phyloP scores from a whole-genome alignment of 768 basidiomycete genomes.

The Baorangia bicolor region DNA sequence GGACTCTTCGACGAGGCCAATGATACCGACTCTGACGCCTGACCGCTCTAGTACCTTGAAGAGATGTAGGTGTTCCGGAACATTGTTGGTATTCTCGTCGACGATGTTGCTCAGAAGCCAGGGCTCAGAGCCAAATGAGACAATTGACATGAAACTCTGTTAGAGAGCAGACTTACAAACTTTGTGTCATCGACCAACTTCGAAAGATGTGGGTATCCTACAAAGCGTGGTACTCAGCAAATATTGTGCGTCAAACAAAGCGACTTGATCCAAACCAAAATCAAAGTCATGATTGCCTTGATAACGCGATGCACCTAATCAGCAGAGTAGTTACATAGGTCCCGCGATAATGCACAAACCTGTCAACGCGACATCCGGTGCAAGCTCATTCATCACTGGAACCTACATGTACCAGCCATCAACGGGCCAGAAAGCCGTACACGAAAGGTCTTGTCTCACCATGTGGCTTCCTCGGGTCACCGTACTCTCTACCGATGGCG shows the following conservation, averaged over 20 bases:
- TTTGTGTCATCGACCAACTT: constrained; percentile 69
- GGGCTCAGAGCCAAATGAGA: constrained; percentile 47
- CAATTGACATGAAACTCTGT: neutral
- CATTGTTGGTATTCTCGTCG: constrained; percentile 58
- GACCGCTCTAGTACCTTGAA: constrained; percentile 67
- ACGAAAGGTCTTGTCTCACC: constrained; percentile 42
- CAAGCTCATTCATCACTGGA: constrained; percentile 79
- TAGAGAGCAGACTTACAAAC: constrained; percentile 53
- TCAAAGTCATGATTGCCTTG: constrained; percentile 93
- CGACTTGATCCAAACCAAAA: constrained; percentile 50
- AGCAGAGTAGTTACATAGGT: neutral
- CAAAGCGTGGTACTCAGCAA: neutral
- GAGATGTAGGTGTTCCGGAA: constrained; percentile 61
- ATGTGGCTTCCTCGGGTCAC: constrained; percentile 91
- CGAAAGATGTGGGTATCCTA: constrained; percentile 63
- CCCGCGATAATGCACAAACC: constrained; percentile 46
- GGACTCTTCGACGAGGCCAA: constrained; percentile 87
- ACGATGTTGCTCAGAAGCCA: constrained; percentile 91
- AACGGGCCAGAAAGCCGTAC: neutral
- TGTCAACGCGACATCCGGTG: constrained; percentile 76
- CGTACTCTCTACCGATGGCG: constrained; percentile 82
- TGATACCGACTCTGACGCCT: constrained; percentile 72
- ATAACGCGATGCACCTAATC: neutral
- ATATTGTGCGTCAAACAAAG: neutral
- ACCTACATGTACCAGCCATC: constrained; percentile 48